These are phyloP conservation scores for Phytophthora uliginosa DNA, from an alignment of 352 stramenopile genomes.

Conservation along the genomic window DNA sequence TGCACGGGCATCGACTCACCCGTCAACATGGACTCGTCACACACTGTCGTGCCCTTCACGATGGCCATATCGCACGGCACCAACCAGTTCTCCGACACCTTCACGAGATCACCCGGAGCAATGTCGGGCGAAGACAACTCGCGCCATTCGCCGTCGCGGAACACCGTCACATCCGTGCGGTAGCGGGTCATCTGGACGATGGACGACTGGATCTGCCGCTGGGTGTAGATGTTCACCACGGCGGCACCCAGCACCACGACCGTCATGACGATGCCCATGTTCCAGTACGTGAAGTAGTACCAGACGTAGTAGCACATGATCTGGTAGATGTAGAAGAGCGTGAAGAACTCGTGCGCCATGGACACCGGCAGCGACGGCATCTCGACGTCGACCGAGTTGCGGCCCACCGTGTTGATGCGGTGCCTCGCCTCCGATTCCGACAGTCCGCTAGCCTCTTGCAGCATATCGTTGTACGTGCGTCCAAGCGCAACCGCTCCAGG, in stretches of 20 bases:
- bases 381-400: slow-evolving; percentile 34
- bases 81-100: slow-evolving; percentile 49
- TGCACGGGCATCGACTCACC: slow-evolving; percentile 74
- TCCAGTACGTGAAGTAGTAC: slow-evolving; percentile 57
- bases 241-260: slow-evolving; percentile 38
- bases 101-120: slow-evolving; percentile 55
- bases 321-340: slow-evolving; percentile 49
- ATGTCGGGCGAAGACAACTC: slow-evolving; percentile 39
- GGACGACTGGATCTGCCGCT: slow-evolving; percentile 39
- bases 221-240: slow-evolving; percentile 46
- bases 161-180: slow-evolving; percentile 59
- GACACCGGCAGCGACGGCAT: slow-evolving; percentile 39
- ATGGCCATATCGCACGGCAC: slow-evolving; percentile 59
- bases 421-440: slow-evolving; percentile 17
- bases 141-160: slow-evolving; percentile 43
- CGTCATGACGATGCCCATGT: slow-evolving; percentile 43
- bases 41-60: slow-evolving; percentile 48
- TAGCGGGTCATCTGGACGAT: slow-evolving; percentile 51
- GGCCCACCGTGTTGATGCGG: slow-evolving; percentile 23
- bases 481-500: slow-evolving; percentile 33
- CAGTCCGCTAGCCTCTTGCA: slow-evolving; percentile 10
- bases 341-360: slow-evolving; percentile 40
- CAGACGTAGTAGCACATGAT: slow-evolving; percentile 57
- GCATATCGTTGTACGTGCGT: slow-evolving; percentile 29
- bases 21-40: slow-evolving; percentile 57